phyloP scores from a whole-genome alignment of 192 early-diverging fungal genomes.

The Rhizoclosmatium sp. region DNA sequence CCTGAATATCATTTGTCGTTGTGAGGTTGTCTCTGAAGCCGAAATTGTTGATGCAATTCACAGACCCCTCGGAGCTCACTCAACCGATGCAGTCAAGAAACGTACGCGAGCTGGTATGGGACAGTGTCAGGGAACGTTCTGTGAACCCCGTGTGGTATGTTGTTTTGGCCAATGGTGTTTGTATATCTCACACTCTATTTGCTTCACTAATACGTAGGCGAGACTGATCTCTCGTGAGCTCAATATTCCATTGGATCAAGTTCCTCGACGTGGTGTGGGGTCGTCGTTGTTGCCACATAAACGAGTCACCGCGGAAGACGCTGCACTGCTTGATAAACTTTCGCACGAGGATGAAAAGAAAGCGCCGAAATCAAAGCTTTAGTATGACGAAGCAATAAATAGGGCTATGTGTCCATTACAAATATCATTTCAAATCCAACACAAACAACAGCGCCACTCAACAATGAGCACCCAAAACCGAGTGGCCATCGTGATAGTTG shows the following conservation, averaged over 20 bases:
- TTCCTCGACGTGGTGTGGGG: slow-evolving; percentile 46
- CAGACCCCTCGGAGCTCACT: slow-evolving; percentile 44
- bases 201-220: neutral
- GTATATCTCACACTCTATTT: neutral
- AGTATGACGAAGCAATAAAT: no score
- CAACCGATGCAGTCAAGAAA: slow-evolving; percentile 55
- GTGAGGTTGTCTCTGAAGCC: slow-evolving; percentile 55
- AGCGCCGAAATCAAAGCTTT: neutral
- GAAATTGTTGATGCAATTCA: slow-evolving; percentile 59
- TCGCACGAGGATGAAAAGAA: slow-evolving; percentile 22
- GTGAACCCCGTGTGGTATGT: slow-evolving; percentile 50
- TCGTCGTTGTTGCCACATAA: slow-evolving; percentile 52
- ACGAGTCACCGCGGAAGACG: slow-evolving; percentile 52
- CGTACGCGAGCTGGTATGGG: slow-evolving; percentile 61
- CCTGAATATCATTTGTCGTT: slow-evolving; percentile 59
- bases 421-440: no score
- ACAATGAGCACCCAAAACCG: no score
- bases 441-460: no score
- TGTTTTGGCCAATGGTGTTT: neutral
- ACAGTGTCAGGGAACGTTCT: slow-evolving; percentile 56
- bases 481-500: no score
- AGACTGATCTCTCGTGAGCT: slow-evolving; percentile 50
- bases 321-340: slow-evolving; percentile 35
- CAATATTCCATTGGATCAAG: slow-evolving; percentile 40
- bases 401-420: no score